A percentile compares a stretch with the other conserved stretches of the same genome.
phyloP scores from a whole-genome alignment of 1,139 yeast genomes.

The Entelexis sorbosivorans region DNA sequence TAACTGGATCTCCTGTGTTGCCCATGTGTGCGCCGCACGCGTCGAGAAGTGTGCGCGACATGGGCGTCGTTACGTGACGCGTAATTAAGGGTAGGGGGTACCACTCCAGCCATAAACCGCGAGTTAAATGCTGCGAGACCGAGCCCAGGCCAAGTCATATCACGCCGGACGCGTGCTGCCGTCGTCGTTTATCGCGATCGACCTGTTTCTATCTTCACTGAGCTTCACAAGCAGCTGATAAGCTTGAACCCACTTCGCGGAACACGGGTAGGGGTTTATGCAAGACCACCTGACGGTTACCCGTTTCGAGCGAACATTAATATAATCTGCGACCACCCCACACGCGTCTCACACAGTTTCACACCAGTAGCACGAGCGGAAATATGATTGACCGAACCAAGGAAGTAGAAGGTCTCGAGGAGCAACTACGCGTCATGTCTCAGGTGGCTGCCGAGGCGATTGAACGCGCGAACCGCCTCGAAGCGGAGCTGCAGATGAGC shows the following conservation, averaged over 20 bases:
- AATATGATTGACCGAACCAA: constrained; percentile 12
- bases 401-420: constrained; percentile 29
- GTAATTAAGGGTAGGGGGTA: not conserved
- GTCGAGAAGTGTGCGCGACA: not conserved
- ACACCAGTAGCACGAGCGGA: too few species aligned
- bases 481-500: constrained; percentile 23
- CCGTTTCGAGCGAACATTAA: not conserved
- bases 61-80: not conserved
- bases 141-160: too few species aligned
- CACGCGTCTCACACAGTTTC: not conserved
- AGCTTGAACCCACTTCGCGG: not conserved
- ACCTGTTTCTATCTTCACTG: too few species aligned
- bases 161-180: too few species aligned
- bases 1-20: not conserved
- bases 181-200: too few species aligned
- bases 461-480: constrained; percentile 29
- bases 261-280: constrained; percentile 3
- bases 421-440: constrained; percentile 28
- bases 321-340: not conserved
- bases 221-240: too few species aligned
- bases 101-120: too few species aligned
- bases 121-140: too few species aligned
- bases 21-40: not conserved
- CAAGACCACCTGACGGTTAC: not conserved
- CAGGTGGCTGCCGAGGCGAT: constrained; percentile 30